phyloP scores from a whole-genome alignment of 352 stramenopile species.

The Detonula confervacea region DNA sequence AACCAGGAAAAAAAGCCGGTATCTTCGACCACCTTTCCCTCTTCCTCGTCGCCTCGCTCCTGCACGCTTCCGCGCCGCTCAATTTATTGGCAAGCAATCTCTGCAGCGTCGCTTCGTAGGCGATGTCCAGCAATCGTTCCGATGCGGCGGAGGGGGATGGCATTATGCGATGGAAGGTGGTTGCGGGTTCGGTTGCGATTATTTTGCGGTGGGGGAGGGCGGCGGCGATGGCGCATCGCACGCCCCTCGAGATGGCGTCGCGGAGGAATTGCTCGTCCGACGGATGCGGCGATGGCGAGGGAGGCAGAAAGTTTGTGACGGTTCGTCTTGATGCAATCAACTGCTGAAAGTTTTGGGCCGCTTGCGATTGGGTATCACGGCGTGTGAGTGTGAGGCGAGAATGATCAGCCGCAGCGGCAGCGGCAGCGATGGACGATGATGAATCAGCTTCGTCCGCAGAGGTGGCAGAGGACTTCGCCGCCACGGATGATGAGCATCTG shows the following conservation, averaged over 20 bases:
- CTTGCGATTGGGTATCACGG: too few relatives aligned
- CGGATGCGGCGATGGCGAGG: neutral
- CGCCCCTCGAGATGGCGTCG: constrained; percentile 55
- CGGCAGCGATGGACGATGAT: neutral
- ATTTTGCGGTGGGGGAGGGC: constrained; percentile 74
- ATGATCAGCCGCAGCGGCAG: neutral
- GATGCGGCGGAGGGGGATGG: constrained; percentile 37
- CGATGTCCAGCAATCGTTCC: constrained; percentile 62
- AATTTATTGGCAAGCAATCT: constrained; percentile 32
- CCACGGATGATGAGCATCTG: neutral
- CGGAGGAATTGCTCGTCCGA: constrained; percentile 20
- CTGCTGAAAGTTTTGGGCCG: constrained; percentile 27
- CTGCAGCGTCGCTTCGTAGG: constrained; percentile 58
- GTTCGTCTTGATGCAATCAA: constrained; percentile 46
- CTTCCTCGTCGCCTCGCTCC: constrained; percentile 56
- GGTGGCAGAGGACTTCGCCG: too few relatives aligned
- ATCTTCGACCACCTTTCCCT: constrained; percentile 65
- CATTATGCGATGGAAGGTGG: constrained; percentile 68
- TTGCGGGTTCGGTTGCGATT: constrained; percentile 68
- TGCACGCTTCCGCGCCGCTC: constrained; percentile 41
- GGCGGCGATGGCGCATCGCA: constrained; percentile 58
- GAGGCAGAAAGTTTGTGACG: constrained; percentile 37
- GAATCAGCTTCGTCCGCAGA: neutral
- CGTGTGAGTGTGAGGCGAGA: neutral
- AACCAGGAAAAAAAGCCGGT: constrained; percentile 68